Conservation (phyloP, 1,139 yeast species). For the Hansenula lynferdii region DNA sequence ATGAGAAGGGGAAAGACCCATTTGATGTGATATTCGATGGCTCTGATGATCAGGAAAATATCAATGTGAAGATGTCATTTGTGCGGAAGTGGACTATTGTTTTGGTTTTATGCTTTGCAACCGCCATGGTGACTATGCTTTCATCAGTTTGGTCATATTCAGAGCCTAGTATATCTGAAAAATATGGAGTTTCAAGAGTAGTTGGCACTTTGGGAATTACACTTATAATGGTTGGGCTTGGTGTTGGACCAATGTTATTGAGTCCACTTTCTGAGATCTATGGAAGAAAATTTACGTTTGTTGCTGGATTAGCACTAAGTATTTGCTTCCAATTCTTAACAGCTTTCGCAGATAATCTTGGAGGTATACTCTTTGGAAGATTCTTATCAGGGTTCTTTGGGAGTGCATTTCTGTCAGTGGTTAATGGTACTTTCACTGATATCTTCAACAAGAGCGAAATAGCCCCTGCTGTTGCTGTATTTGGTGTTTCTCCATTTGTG, state of each 20-base stretch:
- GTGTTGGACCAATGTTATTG: constrained; percentile 70
- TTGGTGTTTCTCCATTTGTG: constrained; percentile 66
- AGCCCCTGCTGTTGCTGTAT: constrained; percentile 66
- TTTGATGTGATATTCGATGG: constrained; percentile 24
- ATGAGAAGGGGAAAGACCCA: not conserved
- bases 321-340: constrained; percentile 60
- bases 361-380: constrained; percentile 58
- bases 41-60: constrained; percentile 54
- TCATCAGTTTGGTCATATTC: constrained; percentile 57
- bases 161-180: constrained; percentile 39
- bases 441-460: constrained; percentile 51
- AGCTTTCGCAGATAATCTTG: constrained; percentile 61
- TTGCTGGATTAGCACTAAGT: constrained; percentile 52
- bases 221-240: constrained; percentile 59
- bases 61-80: constrained; percentile 32
- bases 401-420: constrained; percentile 66
- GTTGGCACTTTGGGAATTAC: constrained; percentile 60
- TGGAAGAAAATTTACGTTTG: constrained; percentile 68
- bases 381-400: constrained; percentile 67
- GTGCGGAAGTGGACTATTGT: constrained; percentile 49
- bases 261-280: constrained; percentile 78
- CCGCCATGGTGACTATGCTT: constrained; percentile 40
- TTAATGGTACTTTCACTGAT: constrained; percentile 74
- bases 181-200: constrained; percentile 49
- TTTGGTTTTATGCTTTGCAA: constrained; percentile 42